Evolutionary conservation across 2,329 filamentous ascomycete genomes (phyloP).

Genomic region (Coniochaeta sp.): DNA sequence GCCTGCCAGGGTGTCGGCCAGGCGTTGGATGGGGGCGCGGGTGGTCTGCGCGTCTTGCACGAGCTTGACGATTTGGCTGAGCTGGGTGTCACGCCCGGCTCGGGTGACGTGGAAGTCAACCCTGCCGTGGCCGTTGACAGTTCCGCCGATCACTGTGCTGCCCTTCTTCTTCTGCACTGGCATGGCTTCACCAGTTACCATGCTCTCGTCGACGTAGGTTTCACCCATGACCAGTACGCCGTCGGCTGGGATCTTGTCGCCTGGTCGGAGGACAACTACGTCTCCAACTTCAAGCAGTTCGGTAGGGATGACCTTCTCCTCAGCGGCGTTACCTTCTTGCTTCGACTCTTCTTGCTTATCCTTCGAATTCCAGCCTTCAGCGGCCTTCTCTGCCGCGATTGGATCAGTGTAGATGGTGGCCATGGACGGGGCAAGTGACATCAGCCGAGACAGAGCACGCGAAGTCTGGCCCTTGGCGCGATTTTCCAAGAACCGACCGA

Average conservation of each 20-base stretch:
- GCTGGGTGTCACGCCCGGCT: conserved; percentile 88
- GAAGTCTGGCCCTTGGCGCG: conserved; percentile 93
- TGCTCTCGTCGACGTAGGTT: conserved; percentile 93
- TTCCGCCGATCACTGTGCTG: conserved; percentile 78
- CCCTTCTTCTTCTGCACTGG: conserved; percentile 85
- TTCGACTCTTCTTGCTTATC: conserved; percentile 36
- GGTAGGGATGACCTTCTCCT: conserved; percentile 82
- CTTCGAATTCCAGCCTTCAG: conserved; percentile 63
- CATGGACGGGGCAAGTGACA: conserved; percentile 95
- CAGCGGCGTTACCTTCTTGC: conserved; percentile 56
- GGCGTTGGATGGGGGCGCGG: conserved; percentile 85
- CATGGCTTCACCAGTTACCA: conserved; percentile 97
- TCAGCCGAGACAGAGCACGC: conserved; percentile 83
- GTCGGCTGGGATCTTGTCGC: conserved; percentile 95
- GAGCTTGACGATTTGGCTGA: conserved; percentile 97
- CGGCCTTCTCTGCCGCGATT: conserved; percentile 85
- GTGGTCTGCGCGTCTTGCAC: conserved; percentile 96
- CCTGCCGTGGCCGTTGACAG: conserved; percentile 88
- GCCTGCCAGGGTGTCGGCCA: conserved; percentile 85
- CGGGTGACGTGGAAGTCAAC: conserved; percentile 89
- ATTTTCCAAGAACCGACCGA: conserved; percentile 91
- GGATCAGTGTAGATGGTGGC: conserved; percentile 94
- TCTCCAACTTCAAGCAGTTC: conserved; percentile 93
- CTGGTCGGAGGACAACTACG: conserved; percentile 84
- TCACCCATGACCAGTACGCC: conserved; percentile 81